Conservation (phyloP, 352 stramenopile species). For the Phytophthora capsici region DNA sequence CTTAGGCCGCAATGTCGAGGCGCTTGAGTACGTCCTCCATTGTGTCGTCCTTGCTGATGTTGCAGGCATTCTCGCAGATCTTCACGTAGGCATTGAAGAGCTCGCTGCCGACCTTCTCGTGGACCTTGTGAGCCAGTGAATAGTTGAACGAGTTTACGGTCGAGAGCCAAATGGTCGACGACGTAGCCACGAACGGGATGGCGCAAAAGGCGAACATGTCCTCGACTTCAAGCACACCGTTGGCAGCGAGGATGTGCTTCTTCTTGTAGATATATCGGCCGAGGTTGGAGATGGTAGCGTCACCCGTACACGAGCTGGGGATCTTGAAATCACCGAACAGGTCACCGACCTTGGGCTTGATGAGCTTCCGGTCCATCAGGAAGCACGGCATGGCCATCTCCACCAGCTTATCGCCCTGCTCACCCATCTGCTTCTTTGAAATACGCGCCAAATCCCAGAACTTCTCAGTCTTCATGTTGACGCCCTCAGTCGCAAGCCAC, state of each 20-base stretch:
- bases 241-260: constrained; percentile 36
- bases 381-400: constrained; percentile 53
- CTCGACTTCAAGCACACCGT: constrained; percentile 43
- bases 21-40: constrained; percentile 47
- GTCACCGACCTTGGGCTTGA: constrained; percentile 26
- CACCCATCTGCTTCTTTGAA: constrained; percentile 38
- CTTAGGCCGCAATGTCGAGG: constrained; percentile 24
- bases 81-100: constrained; percentile 70
- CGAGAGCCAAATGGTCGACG: constrained; percentile 56
- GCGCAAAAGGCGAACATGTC: constrained; percentile 62
- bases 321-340: constrained; percentile 39
- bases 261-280: constrained; percentile 44
- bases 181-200: constrained; percentile 59
- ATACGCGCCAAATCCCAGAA: constrained; percentile 66
- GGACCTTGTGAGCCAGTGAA: constrained; percentile 65
- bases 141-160: constrained; percentile 65
- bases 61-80: constrained; percentile 56
- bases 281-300: constrained; percentile 51
- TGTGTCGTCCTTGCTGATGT: constrained; percentile 50
- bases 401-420: constrained; percentile 40
- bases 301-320: constrained; percentile 47
- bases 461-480: constrained; percentile 42
- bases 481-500: constrained; percentile 52
- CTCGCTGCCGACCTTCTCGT: constrained; percentile 37
- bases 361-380: constrained; percentile 43